Evolutionary conservation across 2,329 filamentous ascomycete genomes (phyloP), one percentile per base, ranked within the genome.

Genomic region (Cordyceps cateniannulata): DNA sequence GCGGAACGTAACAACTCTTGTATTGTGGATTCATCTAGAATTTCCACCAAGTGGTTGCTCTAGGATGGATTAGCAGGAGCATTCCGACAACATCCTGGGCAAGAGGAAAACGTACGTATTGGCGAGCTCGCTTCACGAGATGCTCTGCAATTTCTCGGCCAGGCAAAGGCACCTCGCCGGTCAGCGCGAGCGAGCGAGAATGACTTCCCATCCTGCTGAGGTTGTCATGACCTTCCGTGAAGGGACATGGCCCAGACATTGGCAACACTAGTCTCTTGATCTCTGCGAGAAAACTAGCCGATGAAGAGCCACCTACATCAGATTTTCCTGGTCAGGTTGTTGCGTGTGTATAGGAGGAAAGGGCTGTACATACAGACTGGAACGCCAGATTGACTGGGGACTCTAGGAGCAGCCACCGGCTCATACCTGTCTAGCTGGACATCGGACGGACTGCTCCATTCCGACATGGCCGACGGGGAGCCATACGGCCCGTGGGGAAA

Each of bases 191-290:
- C 2, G 29, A 7, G 24, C 12, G 42, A 7, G 54, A 29, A 40
- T 57, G 25, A 20, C 54, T 48, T 20, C 44, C 44, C 29, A 38
- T 6, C 20, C 20, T 38, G 5, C 20, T 38, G 12, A 6, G 77
- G 56, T 77, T 75, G 18, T 81, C 81, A 0, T 22, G 25, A 65
- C 86, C 84, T 55, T 75, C 69, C 1, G 84, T 86, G 65, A 88
- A 88, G 0, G 77, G 71, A 3, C 83, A 86, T 0, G 73, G 68
- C 0, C 85, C 85, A 20, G 76, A 76, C 32, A 78, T 76, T 9
- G 73, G 80, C 64, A 83, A 80, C 5, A 87, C 83, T 65, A 86
- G 80, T 72, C 82, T 81, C 10, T 85, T 81, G 20, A 87, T 79
- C 49, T 84, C 73, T 60, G 86, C 81, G 3, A 87, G 72, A 65